Conservation (phyloP, 2,329 filamentous ascomycete species). For the Arthroderma uncinatum region DNA sequence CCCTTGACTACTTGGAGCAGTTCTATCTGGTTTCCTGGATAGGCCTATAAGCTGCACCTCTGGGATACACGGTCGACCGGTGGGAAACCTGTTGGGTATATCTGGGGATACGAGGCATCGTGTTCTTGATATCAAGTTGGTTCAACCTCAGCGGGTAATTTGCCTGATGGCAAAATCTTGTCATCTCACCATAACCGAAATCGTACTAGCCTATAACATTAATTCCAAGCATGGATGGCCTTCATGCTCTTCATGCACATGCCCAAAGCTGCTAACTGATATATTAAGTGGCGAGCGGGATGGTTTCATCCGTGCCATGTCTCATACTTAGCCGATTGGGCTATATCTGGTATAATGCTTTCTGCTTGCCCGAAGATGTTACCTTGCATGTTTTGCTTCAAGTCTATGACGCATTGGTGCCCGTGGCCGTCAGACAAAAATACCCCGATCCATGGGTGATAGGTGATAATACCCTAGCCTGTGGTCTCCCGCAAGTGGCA, state of each 20-base stretch:
- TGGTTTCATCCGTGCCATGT: not conserved
- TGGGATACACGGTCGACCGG: too few relatives aligned
- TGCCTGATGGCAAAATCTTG: too few relatives aligned
- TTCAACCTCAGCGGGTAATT: not conserved
- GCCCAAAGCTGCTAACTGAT: not conserved
- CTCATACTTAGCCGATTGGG: not conserved
- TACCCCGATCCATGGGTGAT: not conserved
- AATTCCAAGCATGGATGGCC: not conserved
- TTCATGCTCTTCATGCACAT: not conserved
- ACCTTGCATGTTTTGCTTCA: not conserved
- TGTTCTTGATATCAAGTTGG: not conserved
- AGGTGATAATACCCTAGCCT: not conserved
- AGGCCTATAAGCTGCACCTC: not conserved
- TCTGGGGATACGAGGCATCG: not conserved
- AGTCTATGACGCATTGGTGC: not conserved
- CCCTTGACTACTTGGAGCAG: not conserved
- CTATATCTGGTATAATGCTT: not conserved
- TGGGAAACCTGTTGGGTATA: not conserved
- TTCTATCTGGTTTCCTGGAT: not conserved
- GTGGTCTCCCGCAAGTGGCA: not conserved
- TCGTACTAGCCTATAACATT: not conserved
- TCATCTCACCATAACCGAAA: not conserved
- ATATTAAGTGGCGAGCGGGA: not conserved
- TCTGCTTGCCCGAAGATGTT: not conserved
- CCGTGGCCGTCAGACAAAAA: not conserved